These are phyloP conservation scores for Colletotrichum sp. DNA, from an alignment of 2,329 filamentous ascomycete species.

Conservation along the genomic window DNA sequence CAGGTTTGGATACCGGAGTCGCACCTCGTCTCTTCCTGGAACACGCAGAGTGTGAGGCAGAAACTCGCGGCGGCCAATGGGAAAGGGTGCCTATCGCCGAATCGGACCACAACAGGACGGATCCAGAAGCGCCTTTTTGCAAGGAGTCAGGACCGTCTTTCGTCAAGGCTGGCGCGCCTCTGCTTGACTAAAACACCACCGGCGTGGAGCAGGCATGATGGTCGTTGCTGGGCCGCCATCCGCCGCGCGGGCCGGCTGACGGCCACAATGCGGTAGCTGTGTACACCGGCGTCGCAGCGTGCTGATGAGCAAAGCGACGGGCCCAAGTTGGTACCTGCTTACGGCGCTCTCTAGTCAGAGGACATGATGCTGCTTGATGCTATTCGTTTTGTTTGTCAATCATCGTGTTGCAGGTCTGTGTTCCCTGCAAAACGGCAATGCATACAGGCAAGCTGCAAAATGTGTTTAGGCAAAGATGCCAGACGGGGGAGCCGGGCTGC, in stretches of 20 bases:
- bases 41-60: conserved; percentile 23
- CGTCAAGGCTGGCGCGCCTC: conserved; percentile 17
- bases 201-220: conserved; percentile 17
- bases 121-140: conserved; percentile 20
- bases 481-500: neutral
- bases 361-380: neutral
- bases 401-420: neutral
- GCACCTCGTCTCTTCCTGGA: conserved; percentile 22
- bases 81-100: conserved; percentile 20
- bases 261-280: conserved; percentile 14
- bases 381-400: neutral
- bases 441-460: neutral
- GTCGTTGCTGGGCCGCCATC: conserved; percentile 20
- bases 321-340: neutral
- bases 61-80: conserved; percentile 18
- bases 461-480: neutral
- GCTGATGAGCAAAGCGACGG: neutral
- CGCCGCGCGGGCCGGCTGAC: conserved; percentile 16
- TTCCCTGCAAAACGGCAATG: neutral
- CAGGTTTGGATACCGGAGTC: conserved; percentile 23
- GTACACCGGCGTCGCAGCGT: neutral
- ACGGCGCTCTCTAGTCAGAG: neutral
- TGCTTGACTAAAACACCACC: conserved; percentile 20
- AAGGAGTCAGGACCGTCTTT: conserved; percentile 5
- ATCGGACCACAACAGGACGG: conserved; percentile 23